These are phyloP conservation scores for Tulasnella sp. DNA, from an alignment of 768 basidiomycete species.

Conservation along the genomic window DNA sequence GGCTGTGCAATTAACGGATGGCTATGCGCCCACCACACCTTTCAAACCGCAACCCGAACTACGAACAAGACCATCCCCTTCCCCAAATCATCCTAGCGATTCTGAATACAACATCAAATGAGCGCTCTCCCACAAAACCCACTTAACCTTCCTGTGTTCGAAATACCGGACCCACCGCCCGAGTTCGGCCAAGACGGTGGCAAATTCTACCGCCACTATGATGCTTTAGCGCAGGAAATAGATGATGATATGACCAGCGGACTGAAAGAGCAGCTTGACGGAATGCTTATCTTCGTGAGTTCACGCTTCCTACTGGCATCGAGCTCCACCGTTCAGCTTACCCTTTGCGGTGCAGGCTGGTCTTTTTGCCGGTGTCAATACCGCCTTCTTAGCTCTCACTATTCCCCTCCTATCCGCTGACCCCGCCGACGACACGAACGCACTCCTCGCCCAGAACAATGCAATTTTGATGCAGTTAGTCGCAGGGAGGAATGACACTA, in stretches of 20 bases:
- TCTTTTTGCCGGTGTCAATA: background rate
- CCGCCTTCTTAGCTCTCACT: background rate
- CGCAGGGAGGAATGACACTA: background rate
- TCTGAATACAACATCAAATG: background rate
- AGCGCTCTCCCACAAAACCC: background rate
- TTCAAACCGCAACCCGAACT: background rate
- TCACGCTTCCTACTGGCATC: background rate
- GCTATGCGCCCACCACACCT: background rate
- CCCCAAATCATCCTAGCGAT: background rate
- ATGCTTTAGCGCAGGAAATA: background rate
- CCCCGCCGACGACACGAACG: background rate
- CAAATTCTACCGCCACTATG: background rate
- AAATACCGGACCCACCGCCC: background rate
- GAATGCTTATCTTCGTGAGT: background rate
- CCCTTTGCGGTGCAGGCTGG: background rate
- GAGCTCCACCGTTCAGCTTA: background rate
- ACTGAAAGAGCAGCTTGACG: constrained; percentile 3
- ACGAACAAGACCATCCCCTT: background rate
- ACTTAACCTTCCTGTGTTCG: background rate
- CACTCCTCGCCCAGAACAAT: background rate
- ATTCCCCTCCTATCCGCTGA: background rate
- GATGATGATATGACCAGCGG: background rate
- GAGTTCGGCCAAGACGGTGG: background rate
- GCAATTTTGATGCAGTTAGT: background rate
- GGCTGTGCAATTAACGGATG: no score